Evolutionary conservation across 306 rosid species (phyloP).

Genomic region (Pterocarpus santalinus): DNA sequence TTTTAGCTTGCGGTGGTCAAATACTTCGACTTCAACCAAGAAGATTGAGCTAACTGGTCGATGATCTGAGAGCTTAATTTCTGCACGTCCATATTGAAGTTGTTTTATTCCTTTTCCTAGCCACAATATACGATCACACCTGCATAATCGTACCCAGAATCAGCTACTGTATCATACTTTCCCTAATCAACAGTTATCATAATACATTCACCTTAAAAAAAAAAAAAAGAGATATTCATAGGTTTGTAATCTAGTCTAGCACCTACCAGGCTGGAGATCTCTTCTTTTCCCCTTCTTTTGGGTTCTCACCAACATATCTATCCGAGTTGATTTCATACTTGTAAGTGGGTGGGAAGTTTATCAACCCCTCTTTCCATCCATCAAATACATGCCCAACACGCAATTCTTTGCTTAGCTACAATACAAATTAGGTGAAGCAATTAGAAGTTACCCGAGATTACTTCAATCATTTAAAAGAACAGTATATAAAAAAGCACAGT

Average conservation of each 20-base stretch:
- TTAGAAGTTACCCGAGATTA: conserved; percentile 29
- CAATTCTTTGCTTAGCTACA: conserved; percentile 81
- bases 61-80: conserved; percentile 80
- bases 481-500: background rate
- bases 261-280: conserved; percentile 98
- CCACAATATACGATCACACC: conserved; percentile 96
- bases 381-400: conserved; percentile 79
- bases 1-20: conserved; percentile 79
- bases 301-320: conserved; percentile 79
- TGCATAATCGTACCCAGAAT: conserved; percentile 50
- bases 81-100: conserved; percentile 69
- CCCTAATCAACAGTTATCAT: background rate
- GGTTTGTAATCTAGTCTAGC: conserved; percentile 17
- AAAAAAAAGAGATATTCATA: background rate
- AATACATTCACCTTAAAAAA: too few relatives aligned
- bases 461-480: background rate
- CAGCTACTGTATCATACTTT: conserved; percentile 1
- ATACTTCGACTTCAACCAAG: conserved; percentile 83
- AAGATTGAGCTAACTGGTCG: conserved; percentile 83
- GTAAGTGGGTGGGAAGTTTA: conserved; percentile 93
- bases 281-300: conserved; percentile 87
- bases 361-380: conserved; percentile 92
- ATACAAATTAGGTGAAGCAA: conserved; percentile 17
- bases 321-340: conserved; percentile 80
- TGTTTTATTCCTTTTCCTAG: conserved; percentile 87